Evolutionary conservation across 345 rosid species (phyloP).

Genomic region (Camelina neglecta): DNA sequence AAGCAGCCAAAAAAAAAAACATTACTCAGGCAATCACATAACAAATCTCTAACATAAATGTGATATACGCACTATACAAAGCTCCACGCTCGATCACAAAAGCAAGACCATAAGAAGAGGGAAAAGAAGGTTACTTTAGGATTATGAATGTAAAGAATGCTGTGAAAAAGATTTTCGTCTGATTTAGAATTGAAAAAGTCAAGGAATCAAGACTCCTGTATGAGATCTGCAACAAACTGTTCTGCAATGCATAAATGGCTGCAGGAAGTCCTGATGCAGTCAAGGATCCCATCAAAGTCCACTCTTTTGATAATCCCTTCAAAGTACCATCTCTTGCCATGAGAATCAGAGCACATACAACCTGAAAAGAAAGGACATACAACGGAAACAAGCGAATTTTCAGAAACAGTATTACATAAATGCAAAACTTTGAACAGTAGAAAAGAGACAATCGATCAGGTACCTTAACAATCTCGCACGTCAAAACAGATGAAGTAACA

Average conservation of each 20-base stretch:
- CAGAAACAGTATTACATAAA: not conserved
- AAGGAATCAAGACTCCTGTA: conserved; percentile 95
- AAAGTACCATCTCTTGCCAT: conserved; percentile 85
- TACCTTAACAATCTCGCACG: conserved; percentile 92
- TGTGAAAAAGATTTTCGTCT: conserved; percentile 93
- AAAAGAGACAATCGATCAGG: not conserved
- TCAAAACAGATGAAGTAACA: conserved; percentile 88
- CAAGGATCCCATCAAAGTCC: conserved; percentile 88
- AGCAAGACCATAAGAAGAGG: conserved; percentile 5
- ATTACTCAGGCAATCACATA: conserved; percentile 1
- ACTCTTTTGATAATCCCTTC: conserved; percentile 63
- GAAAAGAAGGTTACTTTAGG: conserved; percentile 60
- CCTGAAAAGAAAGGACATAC: conserved; percentile 50
- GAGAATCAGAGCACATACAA: conserved; percentile 72
- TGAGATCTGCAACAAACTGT: conserved; percentile 98
- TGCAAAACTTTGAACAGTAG: not conserved
- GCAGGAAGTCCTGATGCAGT: conserved; percentile 99
- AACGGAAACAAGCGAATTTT: not conserved
- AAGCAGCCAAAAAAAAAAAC: not conserved
- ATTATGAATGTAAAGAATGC: conserved; percentile 83
- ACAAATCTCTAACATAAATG: not conserved
- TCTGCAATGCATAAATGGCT: conserved; percentile 92
- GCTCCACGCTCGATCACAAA: not conserved
- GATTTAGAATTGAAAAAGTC: conserved; percentile 92
- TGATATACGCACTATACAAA: conserved; percentile 1